These are phyloP conservation scores for Wallacemonas sp. DNA, from an alignment of 208 protist genomes.

Conservation along the genomic window DNA sequence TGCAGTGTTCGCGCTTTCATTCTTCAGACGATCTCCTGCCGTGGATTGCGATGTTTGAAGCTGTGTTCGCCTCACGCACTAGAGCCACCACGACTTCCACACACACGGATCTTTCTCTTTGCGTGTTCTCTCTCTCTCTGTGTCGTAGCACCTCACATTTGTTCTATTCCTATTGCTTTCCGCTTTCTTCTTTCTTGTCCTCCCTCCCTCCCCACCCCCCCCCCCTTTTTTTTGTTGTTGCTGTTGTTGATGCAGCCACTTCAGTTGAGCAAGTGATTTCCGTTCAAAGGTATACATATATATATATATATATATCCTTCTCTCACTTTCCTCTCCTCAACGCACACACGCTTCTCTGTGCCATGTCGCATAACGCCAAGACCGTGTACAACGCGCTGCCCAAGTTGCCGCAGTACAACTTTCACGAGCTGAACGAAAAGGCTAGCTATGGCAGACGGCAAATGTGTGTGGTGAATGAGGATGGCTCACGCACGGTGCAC, in stretches of 20 bases:
- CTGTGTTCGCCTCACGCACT: too few species aligned
- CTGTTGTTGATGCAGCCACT: too few species aligned
- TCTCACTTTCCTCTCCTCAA: background rate
- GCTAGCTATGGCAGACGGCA: conserved; percentile 38
- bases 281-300: background rate
- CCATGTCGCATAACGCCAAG: conserved; percentile 13
- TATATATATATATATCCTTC: conserved; percentile 8
- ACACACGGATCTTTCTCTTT: too few species aligned
- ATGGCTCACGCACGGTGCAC: conserved; percentile 54
- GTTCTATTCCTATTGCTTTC: too few species aligned
- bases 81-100: too few species aligned
- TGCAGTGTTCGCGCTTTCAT: background rate
- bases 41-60: too few species aligned
- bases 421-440: conserved; percentile 69
- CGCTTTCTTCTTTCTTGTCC: background rate
- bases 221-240: background rate
- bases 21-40: too few species aligned
- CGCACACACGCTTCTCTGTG: background rate
- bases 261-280: too few species aligned
- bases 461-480: conserved; percentile 48
- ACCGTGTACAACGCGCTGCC: conserved; percentile 87
- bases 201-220: background rate
- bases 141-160: too few species aligned
- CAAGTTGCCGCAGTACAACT: conserved; percentile 82
- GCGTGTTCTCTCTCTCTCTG: background rate